Evolutionary conservation across 139 green algal genomes (phyloP).

Genomic region (Coelastrella sp.): DNA sequence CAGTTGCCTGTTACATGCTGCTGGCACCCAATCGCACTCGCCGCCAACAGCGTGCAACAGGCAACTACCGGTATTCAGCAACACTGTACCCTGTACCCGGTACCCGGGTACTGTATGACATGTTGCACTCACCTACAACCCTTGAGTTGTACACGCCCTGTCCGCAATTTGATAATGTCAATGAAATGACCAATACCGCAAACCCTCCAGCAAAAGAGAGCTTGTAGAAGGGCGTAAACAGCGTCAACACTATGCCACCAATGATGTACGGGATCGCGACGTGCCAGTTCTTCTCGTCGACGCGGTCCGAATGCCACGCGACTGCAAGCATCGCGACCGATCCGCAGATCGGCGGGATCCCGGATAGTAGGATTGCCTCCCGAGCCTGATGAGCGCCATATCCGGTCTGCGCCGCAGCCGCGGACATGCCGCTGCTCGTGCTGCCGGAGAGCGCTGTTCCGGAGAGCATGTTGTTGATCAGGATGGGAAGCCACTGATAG

Average conservation of each 20-base stretch:
- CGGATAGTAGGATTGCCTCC: neutral
- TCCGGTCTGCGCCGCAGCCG: neutral
- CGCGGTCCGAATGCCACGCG: constrained; percentile 14
- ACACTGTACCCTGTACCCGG: no score
- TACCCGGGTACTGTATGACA: no score
- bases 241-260: neutral
- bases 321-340: neutral
- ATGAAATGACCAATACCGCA: neutral
- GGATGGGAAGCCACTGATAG: neutral
- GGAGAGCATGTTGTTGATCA: constrained; percentile 27
- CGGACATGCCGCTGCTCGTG: constrained; percentile 35
- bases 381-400: neutral
- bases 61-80: no score
- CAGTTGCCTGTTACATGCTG: no score
- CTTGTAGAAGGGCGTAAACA: neutral
- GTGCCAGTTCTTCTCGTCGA: constrained; percentile 29
- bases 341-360: neutral
- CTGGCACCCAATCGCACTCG: no score
- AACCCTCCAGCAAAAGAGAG: constrained; percentile 3
- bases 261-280: constrained; percentile 13
- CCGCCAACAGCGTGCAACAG: no score
- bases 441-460: constrained; percentile 25
- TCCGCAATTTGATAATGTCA: neutral
- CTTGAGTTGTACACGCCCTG: constrained; percentile 8
- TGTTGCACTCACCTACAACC: constrained; percentile 9